Conservation (phyloP, 768 basidiomycete species). For the Pleurotus pulmonarius region DNA sequence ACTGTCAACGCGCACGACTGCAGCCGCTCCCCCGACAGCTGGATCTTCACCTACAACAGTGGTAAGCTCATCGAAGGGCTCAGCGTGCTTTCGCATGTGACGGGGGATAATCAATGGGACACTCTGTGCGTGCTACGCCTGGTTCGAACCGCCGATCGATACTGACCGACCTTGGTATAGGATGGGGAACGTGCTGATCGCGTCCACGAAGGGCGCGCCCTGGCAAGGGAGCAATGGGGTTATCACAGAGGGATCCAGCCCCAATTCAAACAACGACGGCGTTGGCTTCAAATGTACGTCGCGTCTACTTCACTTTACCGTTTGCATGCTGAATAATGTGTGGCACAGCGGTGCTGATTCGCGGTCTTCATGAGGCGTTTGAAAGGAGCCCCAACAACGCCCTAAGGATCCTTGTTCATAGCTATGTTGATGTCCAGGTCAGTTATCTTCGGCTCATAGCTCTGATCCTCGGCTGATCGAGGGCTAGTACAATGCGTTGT, state of each 20-base stretch:
- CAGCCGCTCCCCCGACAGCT: conserved; percentile 37
- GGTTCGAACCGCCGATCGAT: too few relatives aligned
- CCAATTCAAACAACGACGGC: conserved; percentile 36
- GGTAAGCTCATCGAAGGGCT: conserved; percentile 54
- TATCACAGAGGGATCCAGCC: conserved; percentile 47
- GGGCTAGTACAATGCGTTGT: conserved; percentile 43
- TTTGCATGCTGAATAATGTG: not conserved
- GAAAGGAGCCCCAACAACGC: conserved; percentile 31
- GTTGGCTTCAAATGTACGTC: conserved; percentile 49
- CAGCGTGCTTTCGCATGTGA: conserved; percentile 38
- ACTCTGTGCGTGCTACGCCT: conserved; percentile 27
- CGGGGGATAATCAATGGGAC: conserved; percentile 37
- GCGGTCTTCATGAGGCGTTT: conserved; percentile 44
- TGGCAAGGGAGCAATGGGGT: conserved; percentile 50
- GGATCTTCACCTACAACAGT: conserved; percentile 53
- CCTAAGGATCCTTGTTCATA: conserved; percentile 38
- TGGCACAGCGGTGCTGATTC: conserved; percentile 37
- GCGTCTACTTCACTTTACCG: not conserved
- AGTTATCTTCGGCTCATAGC: not conserved
- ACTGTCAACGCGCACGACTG: conserved; percentile 44
- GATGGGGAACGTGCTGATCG: conserved; percentile 32
- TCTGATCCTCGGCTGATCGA: not conserved
- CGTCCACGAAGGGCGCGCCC: conserved; percentile 35
- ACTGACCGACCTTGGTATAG: conserved; percentile 14
- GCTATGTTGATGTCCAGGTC: conserved; percentile 52